Base-by-base conservation (phyloP, 495 filamentous ascomycete genomes). In the Polyplosphaeria fusca region DNA sequence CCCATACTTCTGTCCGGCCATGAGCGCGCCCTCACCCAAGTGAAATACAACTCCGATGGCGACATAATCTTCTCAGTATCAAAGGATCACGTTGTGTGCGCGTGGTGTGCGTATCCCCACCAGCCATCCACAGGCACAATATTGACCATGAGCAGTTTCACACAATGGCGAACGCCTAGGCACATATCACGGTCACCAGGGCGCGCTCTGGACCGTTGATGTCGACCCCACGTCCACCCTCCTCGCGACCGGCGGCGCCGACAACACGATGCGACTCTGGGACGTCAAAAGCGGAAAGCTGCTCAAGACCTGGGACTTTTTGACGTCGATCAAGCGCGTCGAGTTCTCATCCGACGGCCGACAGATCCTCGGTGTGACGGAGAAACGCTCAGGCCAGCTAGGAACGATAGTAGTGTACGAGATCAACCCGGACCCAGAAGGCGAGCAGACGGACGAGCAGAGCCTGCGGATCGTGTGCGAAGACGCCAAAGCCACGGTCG, bases 241-340 rank as follows among this genome's bases (percentile, higher is more conserved):
- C 67, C 87, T 97, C 69, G 93, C 92, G 55, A 93, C 88, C 47
- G 93, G 93, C 46, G 91, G 88, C 61, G 93, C 93, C 73, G 93
- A 99, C 78, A 97, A 97, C 79, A 96, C 93, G 16, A 91, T 96
- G 68, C 85, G 89, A 64, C 78, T 99, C 69, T 99, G 93, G 93
- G 91, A 99, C 69, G 81, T 97, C 68, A 86, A 88, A 81, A 88
- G 88, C 25, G 93, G 94, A 66, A 89, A 89, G 67, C 85, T 85
- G 64, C 80, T 99, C 53, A 95, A 97, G 82, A 85, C 85, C 43
- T 98, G 93, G 93, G 89, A 98, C 18, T 96, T 96, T 79, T 82
- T 84, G 3, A 96, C 94, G 18, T 88, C 90, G 37, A 89, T 98
- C 62, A 96, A 97, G 82, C 81, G 93, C 55, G 91, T 95, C 67